These are phyloP conservation scores for Berberis thunbergii DNA, from an alignment of 164 flowering plant genomes.

Conservation along the genomic window DNA sequence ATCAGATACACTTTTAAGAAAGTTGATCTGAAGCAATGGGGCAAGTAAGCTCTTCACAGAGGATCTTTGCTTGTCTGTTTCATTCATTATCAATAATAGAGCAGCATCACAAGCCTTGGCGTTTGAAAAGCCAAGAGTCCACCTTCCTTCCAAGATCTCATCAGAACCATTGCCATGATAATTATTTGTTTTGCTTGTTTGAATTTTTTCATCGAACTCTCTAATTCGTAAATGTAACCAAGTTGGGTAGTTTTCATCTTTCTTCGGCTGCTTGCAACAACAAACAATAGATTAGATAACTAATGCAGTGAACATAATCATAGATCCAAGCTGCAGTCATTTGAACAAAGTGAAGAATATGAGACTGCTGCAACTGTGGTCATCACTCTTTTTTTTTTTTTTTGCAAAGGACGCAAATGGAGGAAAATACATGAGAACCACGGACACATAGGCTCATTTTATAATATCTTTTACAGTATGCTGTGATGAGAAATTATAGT, in stretches of 20 bases:
- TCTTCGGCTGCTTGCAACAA: conserved; percentile 34
- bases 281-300: not conserved
- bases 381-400: too few relatives aligned
- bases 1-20: conserved; percentile 10
- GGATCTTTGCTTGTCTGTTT: conserved; percentile 40
- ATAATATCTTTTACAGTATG: too few relatives aligned
- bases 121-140: conserved; percentile 53
- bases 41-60: conserved; percentile 31
- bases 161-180: not conserved
- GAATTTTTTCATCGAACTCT: not conserved
- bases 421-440: too few relatives aligned
- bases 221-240: conserved; percentile 55
- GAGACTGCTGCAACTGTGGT: too few relatives aligned
- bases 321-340: not conserved
- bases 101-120: conserved; percentile 33
- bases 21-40: conserved; percentile 26
- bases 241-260: conserved; percentile 46
- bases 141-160: conserved; percentile 29
- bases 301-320: not conserved
- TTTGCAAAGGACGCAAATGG: too few relatives aligned
- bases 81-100: conserved; percentile 25
- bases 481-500: too few relatives aligned
- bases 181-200: too few relatives aligned
- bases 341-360: not conserved
- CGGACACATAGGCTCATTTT: too few relatives aligned